phyloP scores from a whole-genome alignment of 202 grass and related monocot genomes.

The Miscanthus sacchariflorus region DNA sequence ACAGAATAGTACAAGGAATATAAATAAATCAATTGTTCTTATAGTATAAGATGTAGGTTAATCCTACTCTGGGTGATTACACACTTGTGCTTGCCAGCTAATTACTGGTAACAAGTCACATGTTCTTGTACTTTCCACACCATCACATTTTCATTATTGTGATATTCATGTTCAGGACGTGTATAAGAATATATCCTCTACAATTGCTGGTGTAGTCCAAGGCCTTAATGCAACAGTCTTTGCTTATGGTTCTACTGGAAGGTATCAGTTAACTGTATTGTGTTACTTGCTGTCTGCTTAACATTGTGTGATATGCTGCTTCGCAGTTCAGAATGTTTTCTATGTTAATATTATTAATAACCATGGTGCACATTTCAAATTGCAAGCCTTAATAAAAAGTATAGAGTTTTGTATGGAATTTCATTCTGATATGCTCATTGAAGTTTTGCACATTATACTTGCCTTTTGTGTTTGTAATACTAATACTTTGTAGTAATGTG shows the following conservation, averaged over 20 bases:
- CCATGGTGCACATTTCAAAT: constrained; percentile 19
- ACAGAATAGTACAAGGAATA: constrained; percentile 11
- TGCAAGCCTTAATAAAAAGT: neutral
- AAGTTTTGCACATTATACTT: constrained; percentile 24
- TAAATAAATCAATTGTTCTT: neutral
- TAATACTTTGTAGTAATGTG: neutral
- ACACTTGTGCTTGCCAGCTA: constrained; percentile 33
- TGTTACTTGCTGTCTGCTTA: neutral
- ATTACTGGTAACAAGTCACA: constrained; percentile 4
- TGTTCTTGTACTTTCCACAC: constrained; percentile 26
- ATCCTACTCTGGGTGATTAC: neutral
- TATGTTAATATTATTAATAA: constrained; percentile 9
- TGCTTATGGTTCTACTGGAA: constrained; percentile 99
- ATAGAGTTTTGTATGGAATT: neutral
- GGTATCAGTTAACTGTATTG: constrained; percentile 62
- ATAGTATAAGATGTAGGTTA: neutral
- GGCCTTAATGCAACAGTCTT: constrained; percentile 98
- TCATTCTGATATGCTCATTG: constrained; percentile 13
- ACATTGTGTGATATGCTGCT: constrained; percentile 4
- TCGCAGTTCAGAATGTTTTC: constrained; percentile 15
- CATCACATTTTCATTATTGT: constrained; percentile 32
- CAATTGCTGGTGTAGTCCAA: constrained; percentile 93
- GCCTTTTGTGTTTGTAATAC: neutral
- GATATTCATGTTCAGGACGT: constrained; percentile 66
- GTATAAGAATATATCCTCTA: constrained; percentile 92